Conservation (phyloP, 441 rosid genomes). For the Mallotus japonicus region DNA sequence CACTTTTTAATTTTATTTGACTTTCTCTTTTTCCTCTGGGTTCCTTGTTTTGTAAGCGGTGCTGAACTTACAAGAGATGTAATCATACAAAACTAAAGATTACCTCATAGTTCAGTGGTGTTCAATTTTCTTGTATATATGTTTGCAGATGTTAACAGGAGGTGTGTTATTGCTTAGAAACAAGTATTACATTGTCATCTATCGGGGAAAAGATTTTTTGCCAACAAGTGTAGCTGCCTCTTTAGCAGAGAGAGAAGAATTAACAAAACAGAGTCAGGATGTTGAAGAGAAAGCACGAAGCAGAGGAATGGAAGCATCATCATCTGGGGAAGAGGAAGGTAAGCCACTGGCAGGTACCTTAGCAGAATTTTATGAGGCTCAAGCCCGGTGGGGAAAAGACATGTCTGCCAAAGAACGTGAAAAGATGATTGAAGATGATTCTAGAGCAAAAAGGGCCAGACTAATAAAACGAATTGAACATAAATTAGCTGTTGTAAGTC, state of each 20-base stretch:
- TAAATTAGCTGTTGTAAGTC: slow-evolving; percentile 75
- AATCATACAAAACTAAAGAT: background rate
- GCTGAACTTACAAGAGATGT: slow-evolving; percentile 17
- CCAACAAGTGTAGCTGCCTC: slow-evolving; percentile 81
- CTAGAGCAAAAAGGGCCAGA: slow-evolving; percentile 61
- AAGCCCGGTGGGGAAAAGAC: slow-evolving; percentile 86
- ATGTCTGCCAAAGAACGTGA: slow-evolving; percentile 71
- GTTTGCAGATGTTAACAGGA: slow-evolving; percentile 73
- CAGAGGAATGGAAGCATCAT: slow-evolving; percentile 44
- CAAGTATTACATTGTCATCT: slow-evolving; percentile 85
- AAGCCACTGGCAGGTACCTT: slow-evolving; percentile 79
- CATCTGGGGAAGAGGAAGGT: slow-evolving; percentile 50
- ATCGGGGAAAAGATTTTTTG: slow-evolving; percentile 95
- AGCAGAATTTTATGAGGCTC: slow-evolving; percentile 96
- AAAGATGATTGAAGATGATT: slow-evolving; percentile 85
- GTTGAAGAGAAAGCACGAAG: slow-evolving; percentile 68
- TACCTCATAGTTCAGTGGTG: slow-evolving; percentile 1
- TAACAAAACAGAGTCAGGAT: slow-evolving; percentile 72
- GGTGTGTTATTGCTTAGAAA: slow-evolving; percentile 90
- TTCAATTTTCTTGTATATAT: slow-evolving; percentile 20
- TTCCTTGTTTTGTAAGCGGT: background rate
- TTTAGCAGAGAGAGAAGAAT: slow-evolving; percentile 80
- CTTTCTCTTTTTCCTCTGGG: background rate
- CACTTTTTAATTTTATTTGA: background rate
- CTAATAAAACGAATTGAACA: slow-evolving; percentile 71